Evolutionary conservation across 192 early-diverging fungal genomes (phyloP), one percentile per base, ranked within the genome.

Genomic region (Chytriomyces sp.): DNA sequence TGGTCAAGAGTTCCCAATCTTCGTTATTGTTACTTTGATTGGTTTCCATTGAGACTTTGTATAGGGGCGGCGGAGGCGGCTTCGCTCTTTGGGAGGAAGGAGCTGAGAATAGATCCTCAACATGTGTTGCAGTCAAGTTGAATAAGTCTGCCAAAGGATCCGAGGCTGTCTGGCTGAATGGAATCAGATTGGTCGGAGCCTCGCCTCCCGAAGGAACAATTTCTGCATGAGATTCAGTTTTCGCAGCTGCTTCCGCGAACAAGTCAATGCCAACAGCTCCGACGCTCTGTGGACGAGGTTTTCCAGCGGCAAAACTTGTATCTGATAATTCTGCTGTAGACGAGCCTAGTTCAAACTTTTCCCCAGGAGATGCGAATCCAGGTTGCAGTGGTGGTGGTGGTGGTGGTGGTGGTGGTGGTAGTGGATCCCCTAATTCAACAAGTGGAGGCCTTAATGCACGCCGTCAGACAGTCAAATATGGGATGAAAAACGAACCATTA

Each of bases 351-450:
- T 70, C 77, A 38, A 66, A 79, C 58, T 62, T 72, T 61, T 62
- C 71, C n/a, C 59, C 73, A 25, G 81, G 78, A 25, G 67, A 56
- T 2, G 73, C 77, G 38, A 53, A 69, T 7, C 72, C 71, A 12
- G 71, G 66, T 10, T 76, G 69, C 12, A 74, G 78, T 7, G 84
- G 84, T 33, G 82, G 79, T 17, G 84, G 84, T 40, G 84, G 84
- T 32, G 84, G 81, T 10, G 84, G 77, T 31, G 74, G 71, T 5
- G 79, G 68, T 31, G 72, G 64, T 26, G 70, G 64, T 36, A 41
- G n/a, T n/a, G n/a, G n/a, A n/a, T n/a, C n/a, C n/a, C n/a, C n/a
- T n/a, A n/a, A n/a, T n/a, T n/a, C n/a, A n/a, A n/a, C n/a, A n/a
- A n/a, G n/a, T n/a, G n/a, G n/a, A n/a, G n/a, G n/a, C n/a, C n/a